A percentile compares a stretch with the other conserved stretches of the same genome.
phyloP scores from a whole-genome alignment of 805 yeast genomes.

The Ogataea siamensis region DNA sequence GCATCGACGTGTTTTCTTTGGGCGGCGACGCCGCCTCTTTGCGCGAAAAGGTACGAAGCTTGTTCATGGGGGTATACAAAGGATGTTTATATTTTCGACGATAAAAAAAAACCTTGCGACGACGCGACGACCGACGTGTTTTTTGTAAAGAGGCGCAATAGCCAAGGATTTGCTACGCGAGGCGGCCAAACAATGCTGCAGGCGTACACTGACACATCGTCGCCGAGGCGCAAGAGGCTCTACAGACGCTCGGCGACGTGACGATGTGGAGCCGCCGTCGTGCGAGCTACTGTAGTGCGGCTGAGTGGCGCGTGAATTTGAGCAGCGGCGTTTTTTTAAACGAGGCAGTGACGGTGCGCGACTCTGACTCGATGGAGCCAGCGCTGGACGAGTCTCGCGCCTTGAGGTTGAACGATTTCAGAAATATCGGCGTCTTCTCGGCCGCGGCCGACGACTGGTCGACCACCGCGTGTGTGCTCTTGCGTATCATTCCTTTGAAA shows the following conservation, averaged over 20 bases:
- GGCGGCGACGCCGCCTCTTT: conserved; percentile 16
- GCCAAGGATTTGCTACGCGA: background rate
- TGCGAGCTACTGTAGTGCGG: background rate
- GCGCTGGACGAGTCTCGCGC: background rate
- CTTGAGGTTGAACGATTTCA: conserved; percentile 21
- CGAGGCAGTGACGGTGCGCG: background rate
- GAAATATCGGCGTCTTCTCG: conserved; percentile 10
- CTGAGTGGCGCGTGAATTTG: conserved; percentile 4
- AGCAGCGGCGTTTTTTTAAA: conserved; percentile 3
- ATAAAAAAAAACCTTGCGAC: background rate
- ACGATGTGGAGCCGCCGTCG: too few species aligned
- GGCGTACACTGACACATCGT: background rate
- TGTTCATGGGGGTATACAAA: conserved; percentile 21
- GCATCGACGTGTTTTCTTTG: conserved; percentile 13
- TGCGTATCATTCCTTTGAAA: conserved; percentile 19
- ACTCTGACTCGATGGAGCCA: background rate
- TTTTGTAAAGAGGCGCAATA: background rate
- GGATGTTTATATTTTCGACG: conserved; percentile 4
- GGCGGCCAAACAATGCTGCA: background rate
- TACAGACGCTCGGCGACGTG: too few species aligned
- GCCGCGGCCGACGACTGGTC: conserved; percentile 1
- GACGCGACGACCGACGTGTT: background rate
- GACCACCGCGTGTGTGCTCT: conserved; percentile 17
- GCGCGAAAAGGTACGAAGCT: conserved; percentile 27
- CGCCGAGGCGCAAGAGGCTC: background rate